Conservation (phyloP, 23 red algal genomes). For the Gracilaria caudata region DNA sequence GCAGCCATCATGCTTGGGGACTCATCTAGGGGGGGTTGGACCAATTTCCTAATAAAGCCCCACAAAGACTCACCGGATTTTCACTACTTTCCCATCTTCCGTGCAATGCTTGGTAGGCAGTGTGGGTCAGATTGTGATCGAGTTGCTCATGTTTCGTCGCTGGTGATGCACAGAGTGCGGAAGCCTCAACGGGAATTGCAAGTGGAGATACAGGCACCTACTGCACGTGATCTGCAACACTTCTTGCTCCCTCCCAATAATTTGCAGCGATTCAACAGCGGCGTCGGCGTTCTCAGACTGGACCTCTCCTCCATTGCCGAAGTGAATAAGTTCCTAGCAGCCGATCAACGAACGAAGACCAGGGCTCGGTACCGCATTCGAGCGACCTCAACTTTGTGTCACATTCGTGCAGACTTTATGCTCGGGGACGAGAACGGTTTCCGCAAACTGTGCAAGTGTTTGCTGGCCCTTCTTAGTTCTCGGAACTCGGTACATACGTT, state of each 20-base stretch:
- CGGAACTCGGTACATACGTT: not conserved
- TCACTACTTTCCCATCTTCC: not conserved
- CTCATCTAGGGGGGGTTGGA: not conserved
- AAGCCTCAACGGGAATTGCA: not conserved
- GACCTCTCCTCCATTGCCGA: conserved; percentile 6
- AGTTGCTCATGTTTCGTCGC: not conserved
- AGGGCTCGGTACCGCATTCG: conserved; percentile 16
- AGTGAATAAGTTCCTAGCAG: not conserved
- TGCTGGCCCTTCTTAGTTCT: not conserved
- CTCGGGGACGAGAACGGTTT: not conserved
- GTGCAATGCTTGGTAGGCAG: not conserved
- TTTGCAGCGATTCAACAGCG: conserved; percentile 11
- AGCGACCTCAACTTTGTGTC: not conserved
- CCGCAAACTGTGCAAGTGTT: not conserved
- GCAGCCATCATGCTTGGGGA: not conserved
- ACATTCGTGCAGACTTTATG: not conserved
- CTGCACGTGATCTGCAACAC: not conserved
- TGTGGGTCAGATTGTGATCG: not conserved
- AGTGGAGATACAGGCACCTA: not conserved
- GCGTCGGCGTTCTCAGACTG: conserved; percentile 14
- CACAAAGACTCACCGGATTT: not conserved
- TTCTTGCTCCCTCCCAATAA: conserved; percentile 1
- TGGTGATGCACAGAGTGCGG: conserved; percentile 1
- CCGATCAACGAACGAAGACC: conserved; percentile 15
- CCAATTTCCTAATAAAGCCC: conserved; percentile 1